Evolutionary conservation across 2,329 filamentous ascomycete genomes (phyloP), one percentile per base, ranked within the genome.

Genomic region (Didymella glomerata): DNA sequence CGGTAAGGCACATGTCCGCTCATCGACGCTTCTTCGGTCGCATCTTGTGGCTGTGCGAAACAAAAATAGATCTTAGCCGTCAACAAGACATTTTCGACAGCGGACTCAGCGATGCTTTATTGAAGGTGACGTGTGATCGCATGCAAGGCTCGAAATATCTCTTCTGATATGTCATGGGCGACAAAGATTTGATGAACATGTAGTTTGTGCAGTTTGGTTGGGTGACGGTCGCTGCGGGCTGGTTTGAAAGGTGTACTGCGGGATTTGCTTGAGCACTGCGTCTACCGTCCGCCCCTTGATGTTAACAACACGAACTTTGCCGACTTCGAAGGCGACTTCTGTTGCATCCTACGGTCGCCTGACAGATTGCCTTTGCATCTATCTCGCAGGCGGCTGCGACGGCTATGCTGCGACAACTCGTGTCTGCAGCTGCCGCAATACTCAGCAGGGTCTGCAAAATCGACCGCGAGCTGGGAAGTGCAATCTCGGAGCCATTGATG

Each of bases 31-130:
- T 54, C 40, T 44, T 54, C 45, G 50, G 56, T 54, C 56, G 34
- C 56, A 54, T 36, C 45, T 54, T 54, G 56, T 59, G 56, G 56
- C 56, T 59, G 56, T 59, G 56, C 50, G 41, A 22, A 30, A 36
- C 47, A 44, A 59, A 59, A 59, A 59, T 59, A 59, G 56, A 59
- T 59, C 36, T 42, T 54, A 51, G 56, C 56, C 16, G 41, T 30
- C 56, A 50, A 59, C 56, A 59, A 59, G 51, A 54, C 47, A 47
- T 51, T 50, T 54, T 54, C 40, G 56, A 47, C 50, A 51, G 27
- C 56, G 27, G 45, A 42, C 46, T 50, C 40, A 46, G 56, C 50
- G 24, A 54, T 34, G 40, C 41, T 59, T 51, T 59, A 42, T 50
- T 25, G 40, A 42, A 16, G 9, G 41, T 59, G 56, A 54, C 56